These are phyloP conservation scores for Parathielavia hyrcaniae DNA, from an alignment of 495 filamentous ascomycete species.

Conservation along the genomic window DNA sequence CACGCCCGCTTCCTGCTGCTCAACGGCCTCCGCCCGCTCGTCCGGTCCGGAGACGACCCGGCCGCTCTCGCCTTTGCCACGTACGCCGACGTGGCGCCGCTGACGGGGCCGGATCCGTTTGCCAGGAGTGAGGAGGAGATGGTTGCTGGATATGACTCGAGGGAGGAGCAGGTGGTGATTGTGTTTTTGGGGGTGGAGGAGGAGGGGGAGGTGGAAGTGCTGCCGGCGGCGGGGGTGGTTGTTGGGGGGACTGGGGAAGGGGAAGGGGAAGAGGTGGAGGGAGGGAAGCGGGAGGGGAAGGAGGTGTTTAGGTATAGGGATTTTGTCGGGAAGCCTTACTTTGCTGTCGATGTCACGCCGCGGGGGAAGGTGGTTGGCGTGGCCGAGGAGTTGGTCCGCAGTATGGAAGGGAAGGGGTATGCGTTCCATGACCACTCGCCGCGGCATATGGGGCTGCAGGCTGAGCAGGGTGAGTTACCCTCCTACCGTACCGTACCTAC, in stretches of 20 bases:
- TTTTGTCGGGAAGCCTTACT: constrained; percentile 74
- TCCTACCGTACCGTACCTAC: background rate
- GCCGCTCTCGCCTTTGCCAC: constrained; percentile 55
- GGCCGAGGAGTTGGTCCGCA: constrained; percentile 46
- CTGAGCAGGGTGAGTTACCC: constrained; percentile 37
- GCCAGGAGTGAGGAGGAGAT: constrained; percentile 64
- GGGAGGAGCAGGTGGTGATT: constrained; percentile 54
- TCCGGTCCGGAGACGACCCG: constrained; percentile 46
- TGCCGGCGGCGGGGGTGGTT: constrained; percentile 10
- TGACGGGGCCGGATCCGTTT: constrained; percentile 70
- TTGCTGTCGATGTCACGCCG: constrained; percentile 84
- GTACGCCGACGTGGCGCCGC: constrained; percentile 55
- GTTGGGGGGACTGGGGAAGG: too few relatives aligned
- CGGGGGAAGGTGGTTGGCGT: constrained; percentile 49
- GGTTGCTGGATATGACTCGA: constrained; percentile 68
- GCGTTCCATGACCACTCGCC: constrained; percentile 24
- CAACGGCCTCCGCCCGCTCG: constrained; percentile 71
- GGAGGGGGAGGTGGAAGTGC: constrained; percentile 40
- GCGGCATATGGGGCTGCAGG: constrained; percentile 37
- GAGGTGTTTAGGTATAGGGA: constrained; percentile 36
- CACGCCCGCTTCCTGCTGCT: constrained; percentile 68
- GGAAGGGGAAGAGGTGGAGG: too few relatives aligned
- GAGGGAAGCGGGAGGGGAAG: too few relatives aligned
- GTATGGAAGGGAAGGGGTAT: constrained; percentile 31
- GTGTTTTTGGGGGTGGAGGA: constrained; percentile 88